A percentile compares a stretch with the other conserved stretches of the same genome.
These are phyloP conservation scores for Aspergillus pseudotamarii DNA, from an alignment of 2,329 filamentous ascomycete genomes.

Conservation along the genomic window DNA sequence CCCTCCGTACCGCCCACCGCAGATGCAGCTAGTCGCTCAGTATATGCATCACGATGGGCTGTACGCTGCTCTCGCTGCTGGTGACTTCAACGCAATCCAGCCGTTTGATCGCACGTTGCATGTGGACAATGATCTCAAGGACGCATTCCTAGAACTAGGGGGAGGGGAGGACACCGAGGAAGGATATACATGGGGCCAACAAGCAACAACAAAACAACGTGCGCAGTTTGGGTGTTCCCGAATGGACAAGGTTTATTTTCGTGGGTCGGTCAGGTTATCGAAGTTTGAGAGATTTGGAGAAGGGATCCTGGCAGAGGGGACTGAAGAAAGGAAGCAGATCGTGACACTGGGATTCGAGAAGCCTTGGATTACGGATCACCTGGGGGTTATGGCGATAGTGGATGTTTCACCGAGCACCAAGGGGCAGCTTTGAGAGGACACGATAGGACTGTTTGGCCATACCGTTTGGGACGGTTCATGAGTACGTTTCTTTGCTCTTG, in stretches of 20 bases:
- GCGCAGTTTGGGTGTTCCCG: constrained; percentile 11
- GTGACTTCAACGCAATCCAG: constrained; percentile 17
- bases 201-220: constrained; percentile 4
- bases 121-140: constrained; percentile 10
- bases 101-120: constrained; percentile 10
- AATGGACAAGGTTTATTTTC: constrained; percentile 17
- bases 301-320: constrained; percentile 2
- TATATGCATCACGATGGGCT: constrained; percentile 1
- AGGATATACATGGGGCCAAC: constrained; percentile 17
- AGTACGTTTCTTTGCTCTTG: background rate
- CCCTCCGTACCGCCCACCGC: constrained; percentile 6
- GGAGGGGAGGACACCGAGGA: constrained; percentile 10
- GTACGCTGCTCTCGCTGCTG: background rate
- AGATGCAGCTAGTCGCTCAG: constrained; percentile 5
- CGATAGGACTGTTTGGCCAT: background rate
- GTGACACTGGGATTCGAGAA: constrained; percentile 13
- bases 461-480: too few species aligned
- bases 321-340: background rate
- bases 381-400: constrained; percentile 10
- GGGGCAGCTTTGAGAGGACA: background rate
- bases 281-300: constrained; percentile 11
- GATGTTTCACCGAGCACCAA: background rate
- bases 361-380: constrained; percentile 17
- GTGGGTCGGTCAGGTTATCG: background rate
- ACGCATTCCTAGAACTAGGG: constrained; percentile 13